Evolutionary conservation across 1,284 basidiomycete genomes (phyloP).

Genomic region (Rhodotorula sp.): DNA sequence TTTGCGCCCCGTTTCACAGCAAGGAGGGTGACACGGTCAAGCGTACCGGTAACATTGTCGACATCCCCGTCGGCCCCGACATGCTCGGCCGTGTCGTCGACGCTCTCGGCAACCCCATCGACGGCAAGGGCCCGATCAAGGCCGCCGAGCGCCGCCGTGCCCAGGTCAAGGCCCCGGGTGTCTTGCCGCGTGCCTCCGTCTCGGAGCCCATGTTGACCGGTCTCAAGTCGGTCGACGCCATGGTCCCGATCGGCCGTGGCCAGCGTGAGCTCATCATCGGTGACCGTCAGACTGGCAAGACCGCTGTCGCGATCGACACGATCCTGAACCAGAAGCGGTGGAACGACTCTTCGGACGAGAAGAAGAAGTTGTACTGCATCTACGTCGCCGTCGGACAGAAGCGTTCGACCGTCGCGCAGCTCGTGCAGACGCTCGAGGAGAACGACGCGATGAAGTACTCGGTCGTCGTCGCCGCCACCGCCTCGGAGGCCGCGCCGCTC

Average conservation of each 20-base stretch:
- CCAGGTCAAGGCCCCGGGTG: slow-evolving; percentile 97
- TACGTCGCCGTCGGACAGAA: slow-evolving; percentile 99
- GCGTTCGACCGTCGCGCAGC: slow-evolving; percentile 98
- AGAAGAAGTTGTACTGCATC: slow-evolving; percentile 89
- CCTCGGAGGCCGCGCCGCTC: slow-evolving; percentile 96
- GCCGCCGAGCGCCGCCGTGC: slow-evolving; percentile 91
- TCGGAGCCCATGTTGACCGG: slow-evolving; percentile 99
- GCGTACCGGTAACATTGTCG: slow-evolving; percentile 99
- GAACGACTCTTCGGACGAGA: slow-evolving; percentile 96
- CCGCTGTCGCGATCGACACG: slow-evolving; percentile 97
- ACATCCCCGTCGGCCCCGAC: slow-evolving; percentile 94
- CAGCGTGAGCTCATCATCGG: slow-evolving; percentile 99
- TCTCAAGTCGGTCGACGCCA: slow-evolving; percentile 99
- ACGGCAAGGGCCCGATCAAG: slow-evolving; percentile 97
- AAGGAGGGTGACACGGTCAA: slow-evolving; percentile 99
- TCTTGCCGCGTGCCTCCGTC: slow-evolving; percentile 97
- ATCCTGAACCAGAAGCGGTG: slow-evolving; percentile 99
- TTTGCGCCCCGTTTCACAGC: slow-evolving; percentile 56
- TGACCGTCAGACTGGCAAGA: slow-evolving; percentile 99
- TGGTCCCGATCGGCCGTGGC: slow-evolving; percentile 99
- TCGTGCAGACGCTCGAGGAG: slow-evolving; percentile 98
- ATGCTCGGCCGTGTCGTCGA: slow-evolving; percentile 98
- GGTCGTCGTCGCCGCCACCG: slow-evolving; percentile 97
- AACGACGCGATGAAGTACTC: slow-evolving; percentile 99
- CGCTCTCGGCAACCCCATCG: slow-evolving; percentile 98